Evolutionary conservation across 2,329 filamentous ascomycete genomes (phyloP), one percentile per base, ranked within the genome.

Genomic region (Cryoendolithus antarcticus): DNA sequence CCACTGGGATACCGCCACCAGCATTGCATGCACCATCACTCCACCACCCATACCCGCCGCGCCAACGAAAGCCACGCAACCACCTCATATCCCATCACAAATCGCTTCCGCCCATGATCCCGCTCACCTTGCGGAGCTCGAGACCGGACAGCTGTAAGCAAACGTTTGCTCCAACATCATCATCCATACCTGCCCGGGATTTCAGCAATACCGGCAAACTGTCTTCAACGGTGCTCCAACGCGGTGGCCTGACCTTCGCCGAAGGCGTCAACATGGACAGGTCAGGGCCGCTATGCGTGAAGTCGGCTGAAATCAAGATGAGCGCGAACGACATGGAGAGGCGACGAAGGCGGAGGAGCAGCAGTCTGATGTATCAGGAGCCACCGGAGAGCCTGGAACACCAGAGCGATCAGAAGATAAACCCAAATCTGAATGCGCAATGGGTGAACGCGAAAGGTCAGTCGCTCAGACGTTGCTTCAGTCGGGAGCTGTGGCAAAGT

Each of bases 361-460:
- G 89, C 70, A 96, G 89, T 67, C 80, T 98, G 66, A 86, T 98
- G 66, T 96, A 96, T 65, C 88, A 93, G 59, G 91, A 98, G 64
- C 91, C 91, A 39, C 80, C 82, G 44, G 91, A 98, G 72, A 93
- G 89, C 41, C 78, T 95, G 58, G 91, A 98, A 71, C 91, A 95
- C 66, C 85, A 93, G 64, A 95, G 83, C 59, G 91, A 98, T 64
- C 91, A 96, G 71, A 84, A 86, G 41, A 84, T 85, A 30, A 71
- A 95, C 53, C 91, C 91, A 38, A 98, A 98, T 58, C 67, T 95
- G 58, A 98, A 98, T 64, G 86, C 91, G 52, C 85, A 95, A 67
- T 98, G 91, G 91, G 93, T 95, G 51, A 96, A 96, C 64, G 85
- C 88, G 56, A 98, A 98, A 77, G 19, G 19, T 21, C 6, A 21